Evolutionary conservation across 176 grass and related monocot species (phyloP).

Genomic region (Urochloa ruziziensis): DNA sequence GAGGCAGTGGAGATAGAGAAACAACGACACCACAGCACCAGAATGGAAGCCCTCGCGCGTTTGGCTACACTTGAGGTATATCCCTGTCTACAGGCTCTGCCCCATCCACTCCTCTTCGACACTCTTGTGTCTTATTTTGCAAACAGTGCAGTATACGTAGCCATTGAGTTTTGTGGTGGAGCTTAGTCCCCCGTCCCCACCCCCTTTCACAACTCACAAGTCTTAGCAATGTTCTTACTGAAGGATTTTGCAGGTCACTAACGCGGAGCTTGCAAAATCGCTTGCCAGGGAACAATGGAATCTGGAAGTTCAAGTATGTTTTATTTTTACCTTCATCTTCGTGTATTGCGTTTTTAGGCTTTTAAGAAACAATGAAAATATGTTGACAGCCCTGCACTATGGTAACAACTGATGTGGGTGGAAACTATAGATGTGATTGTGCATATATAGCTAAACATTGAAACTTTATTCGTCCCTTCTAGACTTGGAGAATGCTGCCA

Average conservation of each 20-base stretch:
- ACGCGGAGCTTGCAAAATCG: constrained; percentile 82
- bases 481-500: background rate
- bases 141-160: background rate
- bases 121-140: background rate
- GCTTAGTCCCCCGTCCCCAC: constrained; percentile 9
- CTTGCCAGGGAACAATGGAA: constrained; percentile 81
- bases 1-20: constrained; percentile 92
- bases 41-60: constrained; percentile 82
- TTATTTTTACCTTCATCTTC: background rate
- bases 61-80: constrained; percentile 88
- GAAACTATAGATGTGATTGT: background rate
- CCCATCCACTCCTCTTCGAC: background rate
- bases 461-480: background rate
- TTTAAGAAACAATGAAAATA: background rate
- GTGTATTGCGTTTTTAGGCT: background rate
- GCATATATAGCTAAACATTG: background rate
- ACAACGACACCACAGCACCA: constrained; percentile 78
- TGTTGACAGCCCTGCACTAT: background rate
- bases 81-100: background rate
- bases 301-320: constrained; percentile 76
- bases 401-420: background rate
- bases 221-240: constrained; percentile 9
- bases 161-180: background rate
- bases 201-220: background rate
- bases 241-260: constrained; percentile 55